Conservation (phyloP, 305 asterid species). For the Fraxinus floribunda region DNA sequence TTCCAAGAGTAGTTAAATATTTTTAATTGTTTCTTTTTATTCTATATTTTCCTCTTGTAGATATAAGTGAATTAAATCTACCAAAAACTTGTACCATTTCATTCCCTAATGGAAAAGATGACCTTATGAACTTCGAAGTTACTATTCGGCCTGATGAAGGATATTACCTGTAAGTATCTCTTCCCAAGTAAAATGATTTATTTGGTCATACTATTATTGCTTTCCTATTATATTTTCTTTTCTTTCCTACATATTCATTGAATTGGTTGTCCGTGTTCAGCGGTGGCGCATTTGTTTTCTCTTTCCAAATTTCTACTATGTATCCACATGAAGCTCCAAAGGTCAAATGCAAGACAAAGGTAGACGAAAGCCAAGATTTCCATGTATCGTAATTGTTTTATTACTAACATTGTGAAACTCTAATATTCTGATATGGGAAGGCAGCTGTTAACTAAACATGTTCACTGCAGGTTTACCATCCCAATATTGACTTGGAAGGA, state of each 20-base stretch:
- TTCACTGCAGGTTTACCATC: conserved; percentile 82
- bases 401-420: neutral
- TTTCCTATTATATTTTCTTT: neutral
- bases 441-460: neutral
- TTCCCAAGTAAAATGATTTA: neutral
- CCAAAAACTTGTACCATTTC: conserved; percentile 82
- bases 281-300: conserved; percentile 74
- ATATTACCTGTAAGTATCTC: conserved; percentile 64
- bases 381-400: neutral
- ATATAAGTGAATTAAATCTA: conserved; percentile 82
- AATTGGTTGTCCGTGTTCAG: conserved; percentile 39
- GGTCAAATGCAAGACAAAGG: conserved; percentile 99
- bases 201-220: neutral
- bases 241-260: conserved; percentile 14
- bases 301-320: conserved; percentile 81
- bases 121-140: conserved; percentile 96
- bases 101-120: conserved; percentile 92
- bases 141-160: conserved; percentile 95
- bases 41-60: conserved; percentile 40
- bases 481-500: conserved; percentile 95
- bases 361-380: conserved; percentile 22
- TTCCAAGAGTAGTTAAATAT: neutral
- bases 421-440: neutral
- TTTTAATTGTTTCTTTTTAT: conserved; percentile 5
- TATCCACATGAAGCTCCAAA: conserved; percentile 98